These are phyloP conservation scores for Spinacia oleracea DNA, from an alignment of 179 eudicot species.

Conservation along the genomic window DNA sequence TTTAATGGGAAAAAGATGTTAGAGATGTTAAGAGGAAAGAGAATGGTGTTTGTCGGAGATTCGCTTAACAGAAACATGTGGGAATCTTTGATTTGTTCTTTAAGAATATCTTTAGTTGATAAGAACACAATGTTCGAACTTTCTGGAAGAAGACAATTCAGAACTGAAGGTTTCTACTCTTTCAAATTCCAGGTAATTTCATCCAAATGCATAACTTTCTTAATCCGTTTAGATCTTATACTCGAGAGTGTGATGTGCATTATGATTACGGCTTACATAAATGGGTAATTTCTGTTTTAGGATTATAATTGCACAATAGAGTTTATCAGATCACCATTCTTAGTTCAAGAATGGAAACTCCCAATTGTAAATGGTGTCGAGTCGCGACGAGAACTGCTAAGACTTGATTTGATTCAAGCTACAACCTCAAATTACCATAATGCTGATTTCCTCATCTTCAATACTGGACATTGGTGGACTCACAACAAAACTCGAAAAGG, in stretches of 20 bases:
- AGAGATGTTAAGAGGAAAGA: conserved; percentile 57
- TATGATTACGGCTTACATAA: neutral
- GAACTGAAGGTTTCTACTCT: conserved; percentile 47
- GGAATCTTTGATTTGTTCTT: conserved; percentile 64
- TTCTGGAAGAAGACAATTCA: conserved; percentile 38
- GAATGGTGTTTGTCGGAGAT: conserved; percentile 71
- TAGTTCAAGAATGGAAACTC: conserved; percentile 50
- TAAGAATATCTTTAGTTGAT: conserved; percentile 47
- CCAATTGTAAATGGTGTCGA: conserved; percentile 24
- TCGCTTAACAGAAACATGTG: conserved; percentile 70
- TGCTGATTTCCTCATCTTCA: conserved; percentile 65
- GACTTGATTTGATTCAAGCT: conserved; percentile 52
- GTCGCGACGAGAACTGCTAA: conserved; percentile 39
- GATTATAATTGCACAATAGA: conserved; percentile 59
- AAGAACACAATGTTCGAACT: conserved; percentile 45
- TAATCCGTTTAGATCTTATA: no score
- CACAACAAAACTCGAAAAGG: conserved; percentile 52
- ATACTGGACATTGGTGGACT: conserved; percentile 85
- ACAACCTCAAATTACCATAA: conserved; percentile 39
- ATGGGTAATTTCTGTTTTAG: conserved; percentile 21
- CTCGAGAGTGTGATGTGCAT: neutral
- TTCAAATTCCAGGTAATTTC: conserved; percentile 43
- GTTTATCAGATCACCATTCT: conserved; percentile 56
- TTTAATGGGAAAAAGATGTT: conserved; percentile 60
- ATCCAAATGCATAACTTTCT: neutral